Conservation (phyloP, 2,329 filamentous ascomycete genomes). For the Dactylonectria estremocensis region DNA sequence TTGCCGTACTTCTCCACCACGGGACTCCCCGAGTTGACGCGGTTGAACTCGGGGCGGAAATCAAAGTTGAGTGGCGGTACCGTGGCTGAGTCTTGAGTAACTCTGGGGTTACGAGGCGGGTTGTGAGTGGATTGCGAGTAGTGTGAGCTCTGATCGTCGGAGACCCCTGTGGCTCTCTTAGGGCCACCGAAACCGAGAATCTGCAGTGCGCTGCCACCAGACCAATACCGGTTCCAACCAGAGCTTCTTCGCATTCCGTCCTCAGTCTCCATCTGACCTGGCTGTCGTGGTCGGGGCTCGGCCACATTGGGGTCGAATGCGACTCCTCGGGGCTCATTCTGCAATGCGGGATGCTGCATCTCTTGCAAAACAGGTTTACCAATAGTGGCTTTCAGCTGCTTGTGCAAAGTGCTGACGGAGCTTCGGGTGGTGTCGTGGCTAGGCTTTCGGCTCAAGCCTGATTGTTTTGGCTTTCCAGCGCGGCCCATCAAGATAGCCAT, state of each 20-base stretch:
- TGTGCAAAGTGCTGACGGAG: slow-evolving; percentile 70
- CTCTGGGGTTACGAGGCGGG: slow-evolving; percentile 54
- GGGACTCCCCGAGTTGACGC: slow-evolving; percentile 79
- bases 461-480: slow-evolving; percentile 62
- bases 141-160: slow-evolving; percentile 67
- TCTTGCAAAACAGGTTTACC: slow-evolving; percentile 72
- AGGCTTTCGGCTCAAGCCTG: slow-evolving; percentile 64
- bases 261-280: slow-evolving; percentile 53
- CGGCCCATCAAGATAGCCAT: slow-evolving; percentile 78
- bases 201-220: slow-evolving; percentile 78
- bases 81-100: slow-evolving; percentile 77
- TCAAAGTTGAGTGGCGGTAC: slow-evolving; percentile 79
- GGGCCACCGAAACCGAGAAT: slow-evolving; percentile 72
- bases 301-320: slow-evolving; percentile 55
- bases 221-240: slow-evolving; percentile 85
- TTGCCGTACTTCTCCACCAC: slow-evolving; percentile 74
- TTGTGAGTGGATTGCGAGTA: slow-evolving; percentile 62
- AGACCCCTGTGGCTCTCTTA: slow-evolving; percentile 67
- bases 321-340: slow-evolving; percentile 59
- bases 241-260: slow-evolving; percentile 73
- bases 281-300: slow-evolving; percentile 55
- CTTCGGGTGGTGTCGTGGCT: slow-evolving; percentile 69
- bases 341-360: slow-evolving; percentile 51
- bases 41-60: slow-evolving; percentile 73
- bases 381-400: slow-evolving; percentile 74